A percentile compares a stretch with the other conserved stretches of the same genome.
Evolutionary conservation across 768 basidiomycete genomes (phyloP).

Genomic region (Mycena rosella): DNA sequence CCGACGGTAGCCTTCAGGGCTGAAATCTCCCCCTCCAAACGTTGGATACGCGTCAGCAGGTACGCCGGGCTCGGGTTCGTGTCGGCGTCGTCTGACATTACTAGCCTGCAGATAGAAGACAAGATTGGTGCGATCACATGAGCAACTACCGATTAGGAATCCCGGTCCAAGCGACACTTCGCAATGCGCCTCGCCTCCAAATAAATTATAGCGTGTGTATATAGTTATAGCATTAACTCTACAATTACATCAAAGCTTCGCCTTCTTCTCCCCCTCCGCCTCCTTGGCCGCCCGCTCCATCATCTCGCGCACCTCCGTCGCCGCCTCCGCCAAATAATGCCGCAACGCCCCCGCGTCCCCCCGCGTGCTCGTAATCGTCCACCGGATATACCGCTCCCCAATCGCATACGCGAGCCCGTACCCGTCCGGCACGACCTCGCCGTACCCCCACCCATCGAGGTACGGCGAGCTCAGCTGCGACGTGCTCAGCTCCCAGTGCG

Average conservation of each 20-base stretch:
- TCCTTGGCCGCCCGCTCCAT: slow-evolving; percentile 73
- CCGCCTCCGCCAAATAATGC: slow-evolving; percentile 84
- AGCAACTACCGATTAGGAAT: no score
- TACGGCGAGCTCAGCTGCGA: slow-evolving; percentile 85
- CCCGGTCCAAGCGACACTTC: no score
- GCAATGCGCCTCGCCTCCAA: no score
- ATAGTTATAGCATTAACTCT: slow-evolving; percentile 1
- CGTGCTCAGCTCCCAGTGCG: slow-evolving; percentile 95
- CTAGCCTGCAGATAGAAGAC: no score
- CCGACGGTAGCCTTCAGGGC: background rate
- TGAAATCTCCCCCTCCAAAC: background rate
- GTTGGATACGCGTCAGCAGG: background rate
- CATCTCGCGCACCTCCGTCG: slow-evolving; percentile 81
- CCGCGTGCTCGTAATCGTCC: slow-evolving; percentile 89
- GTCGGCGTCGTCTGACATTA: background rate
- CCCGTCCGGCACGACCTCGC: slow-evolving; percentile 94
- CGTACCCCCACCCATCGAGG: slow-evolving; percentile 97
- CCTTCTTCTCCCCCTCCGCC: slow-evolving; percentile 50
- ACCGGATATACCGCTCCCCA: slow-evolving; percentile 84
- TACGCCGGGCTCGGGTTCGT: background rate
- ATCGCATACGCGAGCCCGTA: slow-evolving; percentile 95
- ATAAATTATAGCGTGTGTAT: slow-evolving; percentile 14
- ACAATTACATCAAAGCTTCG: slow-evolving; percentile 45
- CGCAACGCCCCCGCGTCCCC: slow-evolving; percentile 64
- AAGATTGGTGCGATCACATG: no score